Base-by-base conservation (phyloP, 768 basidiomycete species). In the Phylloporus arenicola region DNA sequence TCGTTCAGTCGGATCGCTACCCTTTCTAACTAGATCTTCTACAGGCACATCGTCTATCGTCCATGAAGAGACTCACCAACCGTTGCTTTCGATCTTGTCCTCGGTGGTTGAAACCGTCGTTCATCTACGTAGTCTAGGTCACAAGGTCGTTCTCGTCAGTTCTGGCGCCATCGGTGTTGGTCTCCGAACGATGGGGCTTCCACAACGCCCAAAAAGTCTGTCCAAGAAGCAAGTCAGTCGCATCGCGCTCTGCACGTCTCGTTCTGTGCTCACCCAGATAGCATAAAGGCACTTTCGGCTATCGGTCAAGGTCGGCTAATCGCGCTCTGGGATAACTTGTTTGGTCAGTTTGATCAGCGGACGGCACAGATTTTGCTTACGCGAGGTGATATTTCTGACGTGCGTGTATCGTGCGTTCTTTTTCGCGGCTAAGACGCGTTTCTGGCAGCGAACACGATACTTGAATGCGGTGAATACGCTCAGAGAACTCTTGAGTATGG, bases 151-250 rank as follows among this genome's bases (percentile, higher is more conserved):
- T 4, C 81, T 99, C 11, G 92, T 96, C 52, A 92, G 88, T 60
- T 96, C 93, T 19, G 96, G 96, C 1, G 96, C 96, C n/a, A 97
- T 98, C 51, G 96, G 86, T 0, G 91, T 98, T 16, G 96, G 96
- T 0, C 67, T 98, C 53, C 86, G 92, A 65, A 78, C 93, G 35
- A 98, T 99, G 96, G 77, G 83, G 31, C 70, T 96, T 53, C 75
- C 83, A 12, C 83, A 79, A 46, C 75, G 80, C 47, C 91, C 93
- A 3, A 95, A 94, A 59, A 85, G 78, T 53, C 70, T 99, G 19
- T 84, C 87, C 2, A 90, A 90, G 45, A 96, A 94, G 70, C 94
- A 98, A 80, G 92, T 87, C 59, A 56, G 81, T 68, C 25, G n/a
- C 19, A 13, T 45, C 14, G 16, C 46, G 17, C 19, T 16, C 13